Conservation (phyloP, 2,329 filamentous ascomycete species). For the Trichoderma sp. region DNA sequence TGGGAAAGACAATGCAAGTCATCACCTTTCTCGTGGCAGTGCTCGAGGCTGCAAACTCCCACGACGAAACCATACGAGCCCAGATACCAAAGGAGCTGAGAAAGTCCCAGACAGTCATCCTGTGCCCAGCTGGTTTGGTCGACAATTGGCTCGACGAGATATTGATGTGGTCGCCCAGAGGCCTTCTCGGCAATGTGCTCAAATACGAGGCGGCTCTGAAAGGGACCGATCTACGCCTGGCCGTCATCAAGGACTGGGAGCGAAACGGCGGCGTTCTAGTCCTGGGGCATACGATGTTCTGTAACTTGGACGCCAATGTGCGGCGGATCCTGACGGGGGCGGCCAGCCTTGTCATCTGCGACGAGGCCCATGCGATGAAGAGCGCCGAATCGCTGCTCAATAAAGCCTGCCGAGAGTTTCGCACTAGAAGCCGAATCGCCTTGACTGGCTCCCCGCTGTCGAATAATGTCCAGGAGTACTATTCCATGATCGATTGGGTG, state of each 20-base stretch:
- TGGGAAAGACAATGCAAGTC: conserved; percentile 91
- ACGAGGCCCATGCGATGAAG: conserved; percentile 83
- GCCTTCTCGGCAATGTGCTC: conserved; percentile 57
- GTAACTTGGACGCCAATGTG: conserved; percentile 32
- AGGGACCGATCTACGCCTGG: conserved; percentile 43
- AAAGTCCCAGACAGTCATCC: conserved; percentile 65
- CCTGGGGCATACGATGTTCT: conserved; percentile 66
- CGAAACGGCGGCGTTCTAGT: conserved; percentile 71
- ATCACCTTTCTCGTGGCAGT: conserved; percentile 81
- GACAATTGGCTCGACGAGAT: conserved; percentile 86
- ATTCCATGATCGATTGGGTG: conserved; percentile 85
- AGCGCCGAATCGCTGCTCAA: conserved; percentile 60
- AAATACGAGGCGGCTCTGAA: conserved; percentile 53
- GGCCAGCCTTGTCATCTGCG: conserved; percentile 75
- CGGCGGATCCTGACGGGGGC: conserved; percentile 56
- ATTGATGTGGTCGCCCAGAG: conserved; percentile 64
- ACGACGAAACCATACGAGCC: conserved; percentile 55
- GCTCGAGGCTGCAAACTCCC: conserved; percentile 63
- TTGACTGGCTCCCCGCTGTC: conserved; percentile 84
- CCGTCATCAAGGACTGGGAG: conserved; percentile 61
- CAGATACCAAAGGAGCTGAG: conserved; percentile 72
- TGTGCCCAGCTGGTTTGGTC: conserved; percentile 75
- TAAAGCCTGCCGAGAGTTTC: conserved; percentile 59
- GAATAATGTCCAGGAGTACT: conserved; percentile 84
- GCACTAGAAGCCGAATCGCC: conserved; percentile 72